Base-by-base conservation (phyloP, 768 basidiomycete genomes). In the Tubosaeta sp. region DNA sequence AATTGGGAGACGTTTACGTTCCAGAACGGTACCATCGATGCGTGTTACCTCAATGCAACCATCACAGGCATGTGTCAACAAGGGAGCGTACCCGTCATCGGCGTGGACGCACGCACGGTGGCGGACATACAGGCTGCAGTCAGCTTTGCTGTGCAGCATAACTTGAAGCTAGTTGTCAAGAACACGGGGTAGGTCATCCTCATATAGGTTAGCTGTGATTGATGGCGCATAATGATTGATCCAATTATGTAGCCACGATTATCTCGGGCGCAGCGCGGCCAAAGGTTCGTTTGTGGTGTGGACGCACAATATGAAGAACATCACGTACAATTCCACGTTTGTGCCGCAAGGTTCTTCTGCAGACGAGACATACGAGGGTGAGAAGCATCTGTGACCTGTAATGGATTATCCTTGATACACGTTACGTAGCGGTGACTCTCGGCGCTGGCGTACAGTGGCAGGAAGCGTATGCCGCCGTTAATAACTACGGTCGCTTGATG, bases 371-470 rank as follows among this genome's bases (percentile, higher is more conserved):
- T 61, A 61, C 36, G 48, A 70, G 13, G 64, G 65, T 68, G 48
- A 18, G 51, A 5, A 19, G 9, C 29, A 7, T n/a, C 19, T n/a
- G 3, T 13, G 2, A 5, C 12, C 16, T 35, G 7, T 4, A 4
- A 24, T 19, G 4, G 4, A 21, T 21, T 14, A 1, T 40, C 13
- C 16, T 42, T 48, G 9, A 53, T 6, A 24, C 62, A 64, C 56
- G 16, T 27, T 27, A 8, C 6, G 4, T 24, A 66, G 69, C 60
- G n/a, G 49, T 70, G 18, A 68, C 65, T 1, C 48, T 70, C 8
- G 73, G 69, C 2, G 71, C 77, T 44, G 79, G 78, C 0, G 75
- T 78, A 4, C 75, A 78, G 55, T 79, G 76, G 76, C 48, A 61
- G 16, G 74, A 76, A 47, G 73, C 73, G 0, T 81, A 79, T 50